Percentiles rank a stretch among this genome's conserved stretches.
These are phyloP conservation scores for Lactarius akahatsu DNA, from an alignment of 768 basidiomycete species.

Conservation along the genomic window DNA sequence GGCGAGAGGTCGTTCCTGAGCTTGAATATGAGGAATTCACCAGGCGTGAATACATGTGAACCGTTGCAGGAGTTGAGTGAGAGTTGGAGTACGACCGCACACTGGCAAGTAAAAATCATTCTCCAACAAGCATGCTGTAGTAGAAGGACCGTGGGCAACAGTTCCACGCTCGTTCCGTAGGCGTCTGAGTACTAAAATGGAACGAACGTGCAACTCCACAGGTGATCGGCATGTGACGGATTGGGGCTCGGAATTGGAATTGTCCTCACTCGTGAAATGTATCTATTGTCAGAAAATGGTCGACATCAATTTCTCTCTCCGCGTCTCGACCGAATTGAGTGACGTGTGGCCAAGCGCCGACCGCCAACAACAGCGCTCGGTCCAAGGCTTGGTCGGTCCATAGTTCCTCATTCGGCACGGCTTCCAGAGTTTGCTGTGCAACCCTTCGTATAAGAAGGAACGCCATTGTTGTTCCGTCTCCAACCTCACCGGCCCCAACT, in stretches of 20 bases:
- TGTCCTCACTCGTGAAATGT: too few relatives aligned
- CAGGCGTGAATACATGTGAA: neutral
- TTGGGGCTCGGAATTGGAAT: neutral
- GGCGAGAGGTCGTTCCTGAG: neutral
- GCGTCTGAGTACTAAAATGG: neutral
- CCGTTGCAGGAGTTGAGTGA: neutral
- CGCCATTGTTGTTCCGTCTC: neutral
- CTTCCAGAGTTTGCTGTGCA: neutral
- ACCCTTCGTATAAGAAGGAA: neutral
- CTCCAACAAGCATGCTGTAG: neutral
- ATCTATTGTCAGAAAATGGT: neutral
- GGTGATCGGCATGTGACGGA: neutral
- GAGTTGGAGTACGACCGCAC: neutral
- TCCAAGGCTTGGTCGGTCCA: neutral
- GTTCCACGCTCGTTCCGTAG: too few relatives aligned
- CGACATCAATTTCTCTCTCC: too few relatives aligned
- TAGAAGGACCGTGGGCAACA: neutral
- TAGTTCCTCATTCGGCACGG: neutral
- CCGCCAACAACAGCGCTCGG: neutral
- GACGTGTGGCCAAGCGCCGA: neutral
- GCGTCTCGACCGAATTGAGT: neutral
- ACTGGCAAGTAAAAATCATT: neutral
- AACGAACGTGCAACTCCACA: neutral
- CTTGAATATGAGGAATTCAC: conserved; percentile 11
- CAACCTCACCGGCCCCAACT: neutral